These are phyloP conservation scores for Exsudoporus frostii DNA, from an alignment of 768 basidiomycete species.

Conservation along the genomic window DNA sequence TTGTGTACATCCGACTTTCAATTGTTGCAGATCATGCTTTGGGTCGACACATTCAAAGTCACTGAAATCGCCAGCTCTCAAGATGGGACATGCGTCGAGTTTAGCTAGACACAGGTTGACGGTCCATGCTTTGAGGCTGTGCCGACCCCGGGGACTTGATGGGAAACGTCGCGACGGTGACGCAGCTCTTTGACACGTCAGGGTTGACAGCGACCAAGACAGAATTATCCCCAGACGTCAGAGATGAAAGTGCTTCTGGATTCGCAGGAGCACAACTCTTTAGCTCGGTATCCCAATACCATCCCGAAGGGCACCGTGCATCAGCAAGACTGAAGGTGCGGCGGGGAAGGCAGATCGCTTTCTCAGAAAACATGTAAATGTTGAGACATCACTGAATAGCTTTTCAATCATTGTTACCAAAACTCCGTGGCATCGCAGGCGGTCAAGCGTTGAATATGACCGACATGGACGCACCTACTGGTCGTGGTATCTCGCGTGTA, in stretches of 20 bases:
- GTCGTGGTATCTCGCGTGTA: constrained; percentile 4
- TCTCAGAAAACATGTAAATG: constrained; percentile 12
- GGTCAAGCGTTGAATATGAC: not conserved
- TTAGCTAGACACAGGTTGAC: constrained; percentile 49
- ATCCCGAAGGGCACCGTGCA: constrained; percentile 10
- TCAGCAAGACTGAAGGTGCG: not conserved
- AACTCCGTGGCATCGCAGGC: constrained; percentile 7
- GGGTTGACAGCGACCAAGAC: constrained; percentile 41
- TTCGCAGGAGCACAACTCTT: constrained; percentile 12
- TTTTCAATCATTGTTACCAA: constrained; percentile 2
- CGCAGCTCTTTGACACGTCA: constrained; percentile 39
- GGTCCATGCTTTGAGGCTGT: constrained; percentile 35
- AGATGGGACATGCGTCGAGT: constrained; percentile 56
- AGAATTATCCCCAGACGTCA: constrained; percentile 41
- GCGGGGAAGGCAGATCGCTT: constrained; percentile 10
- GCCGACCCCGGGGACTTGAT: constrained; percentile 23
- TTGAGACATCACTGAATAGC: not conserved
- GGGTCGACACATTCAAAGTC: constrained; percentile 68
- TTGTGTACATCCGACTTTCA: constrained; percentile 68
- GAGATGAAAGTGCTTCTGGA: not conserved
- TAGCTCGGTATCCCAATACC: constrained; percentile 16
- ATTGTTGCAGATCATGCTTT: constrained; percentile 56
- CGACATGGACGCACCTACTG: constrained; percentile 3
- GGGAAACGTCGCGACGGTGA: constrained; percentile 22
- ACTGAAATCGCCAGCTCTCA: constrained; percentile 34